Conservation (phyloP, 2,329 filamentous ascomycete genomes). For the Pseudogymnoascus sp. region DNA sequence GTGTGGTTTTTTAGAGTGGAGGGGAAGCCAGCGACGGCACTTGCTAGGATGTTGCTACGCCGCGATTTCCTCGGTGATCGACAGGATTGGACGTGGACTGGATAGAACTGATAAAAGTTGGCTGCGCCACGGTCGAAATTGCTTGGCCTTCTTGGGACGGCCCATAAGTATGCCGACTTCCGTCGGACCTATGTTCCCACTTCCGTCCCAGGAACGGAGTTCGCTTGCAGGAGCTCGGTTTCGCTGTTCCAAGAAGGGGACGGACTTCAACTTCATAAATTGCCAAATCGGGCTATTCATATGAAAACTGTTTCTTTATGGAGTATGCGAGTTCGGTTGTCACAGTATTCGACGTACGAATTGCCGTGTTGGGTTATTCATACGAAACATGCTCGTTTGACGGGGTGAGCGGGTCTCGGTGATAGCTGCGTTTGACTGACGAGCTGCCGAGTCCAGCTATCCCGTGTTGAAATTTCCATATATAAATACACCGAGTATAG, state of each 20-base stretch:
- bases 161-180: background rate
- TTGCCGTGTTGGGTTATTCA: background rate
- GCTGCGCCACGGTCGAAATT: conserved; percentile 3
- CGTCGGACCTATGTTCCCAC: background rate
- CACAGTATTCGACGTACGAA: background rate
- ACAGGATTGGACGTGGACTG: background rate
- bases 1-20: background rate
- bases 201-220: background rate
- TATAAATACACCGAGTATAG: background rate
- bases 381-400: background rate
- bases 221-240: background rate
- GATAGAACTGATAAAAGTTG: background rate
- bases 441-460: background rate
- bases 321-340: background rate
- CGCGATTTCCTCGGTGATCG: background rate
- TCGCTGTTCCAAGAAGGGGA: background rate
- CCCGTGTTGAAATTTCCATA: background rate
- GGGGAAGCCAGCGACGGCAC: background rate
- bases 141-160: conserved; percentile 1
- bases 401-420: background rate
- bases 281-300: background rate
- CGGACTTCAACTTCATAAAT: background rate
- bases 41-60: background rate
- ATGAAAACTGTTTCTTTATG: background rate
- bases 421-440: background rate